These are phyloP conservation scores for Boletellus deceptivus DNA, from an alignment of 1,284 basidiomycete genomes.

Conservation along the genomic window DNA sequence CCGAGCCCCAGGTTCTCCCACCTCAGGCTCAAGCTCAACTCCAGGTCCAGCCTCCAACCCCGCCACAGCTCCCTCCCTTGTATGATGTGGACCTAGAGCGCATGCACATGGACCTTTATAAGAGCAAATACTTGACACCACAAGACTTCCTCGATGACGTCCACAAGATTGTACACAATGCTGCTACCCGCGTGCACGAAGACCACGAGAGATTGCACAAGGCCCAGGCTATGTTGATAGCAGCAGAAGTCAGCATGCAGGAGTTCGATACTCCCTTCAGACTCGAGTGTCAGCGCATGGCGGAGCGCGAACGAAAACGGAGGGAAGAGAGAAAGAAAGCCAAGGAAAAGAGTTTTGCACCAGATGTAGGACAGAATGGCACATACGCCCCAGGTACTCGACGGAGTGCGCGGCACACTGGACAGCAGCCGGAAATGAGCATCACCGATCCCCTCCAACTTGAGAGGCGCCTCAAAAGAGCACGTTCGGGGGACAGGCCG, in stretches of 20 bases:
- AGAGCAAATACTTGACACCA: constrained; percentile 85
- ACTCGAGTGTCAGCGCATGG: constrained; percentile 88
- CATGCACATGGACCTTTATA: constrained; percentile 87
- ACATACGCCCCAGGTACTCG: constrained; percentile 47
- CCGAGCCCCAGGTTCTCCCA: constrained; percentile 22
- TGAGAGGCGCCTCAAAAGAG: constrained; percentile 70
- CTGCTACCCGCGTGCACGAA: constrained; percentile 58
- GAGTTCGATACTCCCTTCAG: constrained; percentile 85
- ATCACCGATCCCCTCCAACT: constrained; percentile 72
- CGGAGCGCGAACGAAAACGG: constrained; percentile 71
- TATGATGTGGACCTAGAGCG: constrained; percentile 89
- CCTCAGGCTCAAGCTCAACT: constrained; percentile 36
- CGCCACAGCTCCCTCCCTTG: constrained; percentile 34
- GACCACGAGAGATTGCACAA: constrained; percentile 79
- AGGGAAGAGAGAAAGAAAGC: constrained; percentile 56
- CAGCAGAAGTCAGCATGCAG: constrained; percentile 83
- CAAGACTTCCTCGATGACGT: constrained; percentile 88
- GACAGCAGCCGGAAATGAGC: constrained; percentile 62
- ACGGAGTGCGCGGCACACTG: constrained; percentile 70
- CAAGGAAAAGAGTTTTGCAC: constrained; percentile 35
- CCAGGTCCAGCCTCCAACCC: constrained; percentile 14
- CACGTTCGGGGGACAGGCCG: constrained; percentile 57
- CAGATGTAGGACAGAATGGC: constrained; percentile 26
- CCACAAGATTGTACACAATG: constrained; percentile 87
- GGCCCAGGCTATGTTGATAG: constrained; percentile 88